Evolutionary conservation across 768 basidiomycete genomes (phyloP), one percentile per base, ranked within the genome.

Genomic region (Leccinum sublutescens): DNA sequence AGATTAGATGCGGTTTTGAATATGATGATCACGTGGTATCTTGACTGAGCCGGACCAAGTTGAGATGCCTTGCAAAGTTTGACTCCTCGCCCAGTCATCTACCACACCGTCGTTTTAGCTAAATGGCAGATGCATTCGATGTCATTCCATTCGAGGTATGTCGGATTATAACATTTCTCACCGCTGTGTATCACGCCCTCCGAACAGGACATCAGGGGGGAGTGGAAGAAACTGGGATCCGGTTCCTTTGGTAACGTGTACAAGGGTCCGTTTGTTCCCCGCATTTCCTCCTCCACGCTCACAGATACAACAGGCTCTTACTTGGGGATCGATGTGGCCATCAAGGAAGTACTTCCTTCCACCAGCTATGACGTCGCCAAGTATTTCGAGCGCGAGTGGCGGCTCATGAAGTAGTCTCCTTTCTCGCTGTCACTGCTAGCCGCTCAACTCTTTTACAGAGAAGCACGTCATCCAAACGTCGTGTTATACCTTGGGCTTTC

Each of bases 331-430:
- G 92, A 97, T 63, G 91, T 97, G 36, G 95, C 95, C 34, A 93
- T 98, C 74, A 97, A 97, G 74, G 95, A 98, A 76, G 94, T 98
- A 3, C 80, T 97, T 8, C 93, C 93, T 1, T 94, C 91, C 21
- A 89, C 76, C 5, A 92, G 91, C 58, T 98, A 98, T 75, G 93
- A 97, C 66, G 94, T 97, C 36, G 83, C 88, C 66, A 99, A 99
- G 75, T 98, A 99, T 78, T 96, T 98, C 72, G 93, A 96, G 69
- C 84, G 96, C n/a, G 96, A 99, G 80, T 97, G 95, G 93, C 83
- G 92, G 31, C 84, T 98, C 31, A 97, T 98, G 94, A 93, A 94
- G 81, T 84, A 68, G 61, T 75, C 66, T 36, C 21, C 38, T 62
- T 33, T 60, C 36, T 62, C 45, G 17, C 36, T 23, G 5, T 1